A percentile compares a stretch with the other conserved stretches of the same genome.
Evolutionary conservation across 345 rosid genomes (phyloP).

Genomic region (Corchorus capsularis): DNA sequence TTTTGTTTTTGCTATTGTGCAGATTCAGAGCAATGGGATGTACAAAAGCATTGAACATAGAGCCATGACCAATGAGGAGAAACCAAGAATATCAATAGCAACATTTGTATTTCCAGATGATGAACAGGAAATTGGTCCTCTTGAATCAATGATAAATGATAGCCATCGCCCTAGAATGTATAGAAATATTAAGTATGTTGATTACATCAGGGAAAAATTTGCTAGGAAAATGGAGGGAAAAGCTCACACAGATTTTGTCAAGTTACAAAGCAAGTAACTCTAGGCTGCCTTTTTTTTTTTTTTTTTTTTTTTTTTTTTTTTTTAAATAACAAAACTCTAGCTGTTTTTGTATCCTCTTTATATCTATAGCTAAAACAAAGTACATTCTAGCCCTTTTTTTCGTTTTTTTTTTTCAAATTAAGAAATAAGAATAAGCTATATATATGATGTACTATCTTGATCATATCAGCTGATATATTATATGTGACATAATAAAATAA

Average conservation of each 20-base stretch:
- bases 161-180: background rate
- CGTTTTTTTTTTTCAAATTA: background rate
- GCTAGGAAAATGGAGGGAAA: background rate
- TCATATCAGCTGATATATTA: no score
- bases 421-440: no score
- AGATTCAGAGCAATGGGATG: constrained; percentile 2
- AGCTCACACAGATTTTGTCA: background rate
- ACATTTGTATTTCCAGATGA: background rate
- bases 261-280: background rate
- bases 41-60: constrained; percentile 5
- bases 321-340: no score
- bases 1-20: background rate
- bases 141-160: background rate
- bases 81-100: background rate
- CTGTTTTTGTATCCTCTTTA: no score
- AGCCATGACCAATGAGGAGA: background rate
- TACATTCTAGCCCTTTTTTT: no score
- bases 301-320: no score
- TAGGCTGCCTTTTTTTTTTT: background rate
- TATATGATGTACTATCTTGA: no score
- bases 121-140: background rate
- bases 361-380: no score
- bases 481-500: no score
- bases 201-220: background rate
- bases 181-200: background rate